phyloP scores from a whole-genome alignment of 2,329 filamentous ascomycete genomes.

The Huntiella savannae region DNA sequence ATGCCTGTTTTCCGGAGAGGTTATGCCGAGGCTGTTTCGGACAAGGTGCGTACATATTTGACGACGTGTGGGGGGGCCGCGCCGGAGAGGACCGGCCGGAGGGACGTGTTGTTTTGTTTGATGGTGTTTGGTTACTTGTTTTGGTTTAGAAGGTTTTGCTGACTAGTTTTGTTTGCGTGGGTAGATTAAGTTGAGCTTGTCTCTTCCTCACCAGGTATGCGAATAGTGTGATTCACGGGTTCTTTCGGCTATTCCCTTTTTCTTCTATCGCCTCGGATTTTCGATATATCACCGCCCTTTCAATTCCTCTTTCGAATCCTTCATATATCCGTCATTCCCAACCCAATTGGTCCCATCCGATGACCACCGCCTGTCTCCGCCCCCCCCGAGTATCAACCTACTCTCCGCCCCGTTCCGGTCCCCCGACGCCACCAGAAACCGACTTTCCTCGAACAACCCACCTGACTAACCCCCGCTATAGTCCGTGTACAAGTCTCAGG shows the following conservation, averaged over 20 bases:
- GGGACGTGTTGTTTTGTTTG: background rate
- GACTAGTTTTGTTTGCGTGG: background rate
- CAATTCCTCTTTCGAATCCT: too few species aligned
- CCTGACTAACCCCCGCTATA: slow-evolving; percentile 19
- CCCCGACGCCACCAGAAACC: background rate
- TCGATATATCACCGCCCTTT: too few species aligned
- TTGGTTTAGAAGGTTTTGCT: background rate
- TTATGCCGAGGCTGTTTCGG: slow-evolving; percentile 73
- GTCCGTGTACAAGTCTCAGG: slow-evolving; percentile 50
- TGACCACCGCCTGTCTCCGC: too few species aligned
- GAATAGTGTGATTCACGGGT: background rate
- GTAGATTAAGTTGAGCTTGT: slow-evolving; percentile 90
- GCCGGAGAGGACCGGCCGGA: slow-evolving; percentile 1
- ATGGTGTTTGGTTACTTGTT: background rate
- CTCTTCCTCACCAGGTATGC: slow-evolving; percentile 94
- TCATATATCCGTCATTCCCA: too few species aligned
- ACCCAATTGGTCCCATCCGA: background rate
- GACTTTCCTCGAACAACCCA: background rate
- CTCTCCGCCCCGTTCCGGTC: background rate
- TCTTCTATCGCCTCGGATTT: background rate
- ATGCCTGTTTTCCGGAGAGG: slow-evolving; percentile 66
- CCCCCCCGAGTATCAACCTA: background rate
- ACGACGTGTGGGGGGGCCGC: background rate
- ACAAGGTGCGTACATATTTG: slow-evolving; percentile 41
- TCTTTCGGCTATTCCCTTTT: background rate